Percentiles rank a stretch among this genome's conserved stretches.
Conservation (phyloP, 2,329 filamentous ascomycete genomes). For the Fusarium phyllophilum region DNA sequence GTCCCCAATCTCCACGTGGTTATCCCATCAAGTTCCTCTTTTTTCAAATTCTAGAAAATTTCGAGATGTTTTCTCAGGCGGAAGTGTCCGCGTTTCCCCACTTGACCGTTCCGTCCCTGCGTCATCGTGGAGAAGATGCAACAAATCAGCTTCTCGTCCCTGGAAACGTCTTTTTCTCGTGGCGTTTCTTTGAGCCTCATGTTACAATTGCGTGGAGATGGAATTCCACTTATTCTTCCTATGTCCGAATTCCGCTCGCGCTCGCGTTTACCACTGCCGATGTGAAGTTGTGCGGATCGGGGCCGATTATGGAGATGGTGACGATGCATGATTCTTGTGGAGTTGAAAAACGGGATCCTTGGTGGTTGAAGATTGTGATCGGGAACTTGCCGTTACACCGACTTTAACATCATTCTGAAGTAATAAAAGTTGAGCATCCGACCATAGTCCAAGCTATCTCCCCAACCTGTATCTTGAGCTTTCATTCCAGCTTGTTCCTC, state of each 20-base stretch:
- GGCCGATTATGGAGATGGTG: not conserved
- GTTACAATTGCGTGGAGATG: not conserved
- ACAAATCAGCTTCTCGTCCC: not conserved
- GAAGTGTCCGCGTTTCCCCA: not conserved
- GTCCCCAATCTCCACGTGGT: not conserved
- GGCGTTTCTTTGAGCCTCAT: not conserved
- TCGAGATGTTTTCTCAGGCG: not conserved
- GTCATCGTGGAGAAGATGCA: not conserved
- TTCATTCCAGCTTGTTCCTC: no score
- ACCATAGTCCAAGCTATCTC: not conserved
- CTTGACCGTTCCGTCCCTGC: not conserved
- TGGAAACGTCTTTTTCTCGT: not conserved
- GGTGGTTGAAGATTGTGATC: not conserved
- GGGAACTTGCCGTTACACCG: not conserved
- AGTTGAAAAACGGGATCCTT: not conserved
- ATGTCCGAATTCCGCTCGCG: constrained; percentile 2
- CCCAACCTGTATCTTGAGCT: accelerated
- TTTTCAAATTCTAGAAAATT: not conserved
- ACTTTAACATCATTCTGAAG: not conserved
- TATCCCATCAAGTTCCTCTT: not conserved
- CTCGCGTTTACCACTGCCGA: not conserved
- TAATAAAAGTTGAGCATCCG: not conserved
- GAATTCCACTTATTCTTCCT: not conserved
- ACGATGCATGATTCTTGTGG: not conserved
- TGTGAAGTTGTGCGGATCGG: not conserved